Conservation (phyloP, 2,329 filamentous ascomycete species). For the Nemania sp. region DNA sequence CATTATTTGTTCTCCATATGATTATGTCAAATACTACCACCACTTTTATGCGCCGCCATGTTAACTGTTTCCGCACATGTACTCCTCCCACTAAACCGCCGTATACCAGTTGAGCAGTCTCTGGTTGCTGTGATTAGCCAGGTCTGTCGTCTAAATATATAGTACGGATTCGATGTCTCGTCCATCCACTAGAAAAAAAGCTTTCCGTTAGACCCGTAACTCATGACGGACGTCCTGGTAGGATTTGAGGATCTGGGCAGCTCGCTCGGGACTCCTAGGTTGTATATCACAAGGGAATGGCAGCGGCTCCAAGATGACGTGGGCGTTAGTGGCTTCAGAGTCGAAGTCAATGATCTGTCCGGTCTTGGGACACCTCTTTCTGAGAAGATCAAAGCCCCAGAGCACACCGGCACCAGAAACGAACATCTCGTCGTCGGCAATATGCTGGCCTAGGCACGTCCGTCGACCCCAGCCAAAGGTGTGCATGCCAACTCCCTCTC, state of each 20-base stretch:
- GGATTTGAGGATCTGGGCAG: conserved; percentile 44
- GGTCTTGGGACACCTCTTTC: conserved; percentile 48
- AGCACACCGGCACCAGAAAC: conserved; percentile 52
- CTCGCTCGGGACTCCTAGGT: conserved; percentile 47
- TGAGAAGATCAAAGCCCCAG: conserved; percentile 54
- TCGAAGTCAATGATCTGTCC: conserved; percentile 51
- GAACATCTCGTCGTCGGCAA: conserved; percentile 64
- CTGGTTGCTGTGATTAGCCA: too few relatives aligned
- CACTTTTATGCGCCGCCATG: too few relatives aligned
- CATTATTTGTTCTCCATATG: too few relatives aligned
- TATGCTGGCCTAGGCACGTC: conserved; percentile 64
- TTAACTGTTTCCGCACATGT: too few relatives aligned
- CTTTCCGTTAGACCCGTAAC: conserved; percentile 35
- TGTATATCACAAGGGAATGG: conserved; percentile 52
- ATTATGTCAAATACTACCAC: too few relatives aligned
- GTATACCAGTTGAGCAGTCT: too few relatives aligned
- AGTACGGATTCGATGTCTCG: too few relatives aligned
- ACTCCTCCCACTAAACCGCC: too few relatives aligned
- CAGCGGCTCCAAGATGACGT: conserved; percentile 57
- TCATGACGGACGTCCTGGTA: conserved; percentile 43
- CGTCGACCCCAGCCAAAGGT: conserved; percentile 69
- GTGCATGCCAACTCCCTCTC: conserved; percentile 61
- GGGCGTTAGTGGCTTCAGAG: conserved; percentile 55
- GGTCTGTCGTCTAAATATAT: too few relatives aligned
- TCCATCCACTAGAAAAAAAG: too few relatives aligned